Evolutionary conservation across 2,329 filamentous ascomycete genomes (phyloP).

Genomic region (Grosmannia huntii): DNA sequence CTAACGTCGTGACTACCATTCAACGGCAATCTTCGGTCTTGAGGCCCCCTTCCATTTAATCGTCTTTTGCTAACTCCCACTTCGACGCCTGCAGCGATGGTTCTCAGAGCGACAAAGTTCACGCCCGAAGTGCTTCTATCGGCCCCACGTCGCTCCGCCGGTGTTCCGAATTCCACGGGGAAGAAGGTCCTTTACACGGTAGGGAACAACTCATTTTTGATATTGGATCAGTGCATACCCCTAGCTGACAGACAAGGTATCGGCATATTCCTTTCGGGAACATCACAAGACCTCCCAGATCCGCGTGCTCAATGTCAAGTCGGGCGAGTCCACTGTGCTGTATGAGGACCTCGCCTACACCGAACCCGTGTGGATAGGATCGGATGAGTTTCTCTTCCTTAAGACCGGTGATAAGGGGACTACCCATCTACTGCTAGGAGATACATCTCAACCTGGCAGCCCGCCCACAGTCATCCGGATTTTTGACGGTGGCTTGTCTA

Average conservation of each 20-base stretch:
- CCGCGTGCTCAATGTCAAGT: conserved; percentile 53
- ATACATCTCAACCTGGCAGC: conserved; percentile 21
- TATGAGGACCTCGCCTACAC: conserved; percentile 51
- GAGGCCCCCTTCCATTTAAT: neutral
- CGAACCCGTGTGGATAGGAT: conserved; percentile 66
- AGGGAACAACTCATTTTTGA: conserved; percentile 10
- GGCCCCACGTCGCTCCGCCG: conserved; percentile 59
- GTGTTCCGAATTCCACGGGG: conserved; percentile 55
- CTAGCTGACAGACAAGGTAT: conserved; percentile 29
- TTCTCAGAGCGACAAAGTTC: conserved; percentile 56
- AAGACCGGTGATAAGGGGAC: conserved; percentile 33
- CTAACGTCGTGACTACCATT: too few species aligned
- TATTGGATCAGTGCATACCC: neutral
- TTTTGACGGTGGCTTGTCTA: conserved; percentile 42
- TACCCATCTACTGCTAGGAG: conserved; percentile 32
- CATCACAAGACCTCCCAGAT: conserved; percentile 59
- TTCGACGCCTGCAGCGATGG: conserved; percentile 37
- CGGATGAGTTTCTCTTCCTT: conserved; percentile 47
- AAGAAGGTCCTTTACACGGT: conserved; percentile 53
- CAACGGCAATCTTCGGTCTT: too few species aligned
- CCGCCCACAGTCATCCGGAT: conserved; percentile 32
- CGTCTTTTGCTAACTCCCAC: neutral
- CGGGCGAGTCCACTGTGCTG: conserved; percentile 51
- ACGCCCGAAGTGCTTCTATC: conserved; percentile 67
- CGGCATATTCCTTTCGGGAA: conserved; percentile 67